phyloP scores from a whole-genome alignment of 129 eudicot genomes.

The Oenanthe sinensis region DNA sequence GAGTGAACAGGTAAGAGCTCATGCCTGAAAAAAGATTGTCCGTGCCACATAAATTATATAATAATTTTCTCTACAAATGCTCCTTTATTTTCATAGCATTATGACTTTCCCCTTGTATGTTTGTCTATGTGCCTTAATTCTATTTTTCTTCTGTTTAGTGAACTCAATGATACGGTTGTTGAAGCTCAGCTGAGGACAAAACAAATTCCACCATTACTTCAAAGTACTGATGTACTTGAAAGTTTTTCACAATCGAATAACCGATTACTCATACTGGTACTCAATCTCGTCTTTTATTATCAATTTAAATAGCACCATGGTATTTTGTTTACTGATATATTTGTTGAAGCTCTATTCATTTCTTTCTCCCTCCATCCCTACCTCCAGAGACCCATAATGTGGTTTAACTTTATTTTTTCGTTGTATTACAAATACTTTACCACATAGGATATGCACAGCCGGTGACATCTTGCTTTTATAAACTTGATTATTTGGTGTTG shows the following conservation, averaged over 20 bases:
- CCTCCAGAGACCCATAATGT: not conserved
- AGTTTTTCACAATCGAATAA: slow-evolving; percentile 46
- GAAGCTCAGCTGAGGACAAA: slow-evolving; percentile 73
- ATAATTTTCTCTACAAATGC: not conserved
- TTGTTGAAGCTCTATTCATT: not conserved
- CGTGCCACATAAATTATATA: not conserved
- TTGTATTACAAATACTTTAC: not conserved
- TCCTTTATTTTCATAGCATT: not conserved
- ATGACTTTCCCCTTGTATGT: not conserved
- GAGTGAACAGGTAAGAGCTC: not conserved
- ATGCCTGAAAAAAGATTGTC: not conserved
- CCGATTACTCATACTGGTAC: slow-evolving; percentile 81
- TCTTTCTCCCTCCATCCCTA: not conserved
- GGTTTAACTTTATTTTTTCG: not conserved
- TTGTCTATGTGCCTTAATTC: not conserved
- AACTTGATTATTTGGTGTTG: not conserved
- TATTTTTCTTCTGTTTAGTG: slow-evolving; percentile 30
- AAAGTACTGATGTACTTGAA: slow-evolving; percentile 32
- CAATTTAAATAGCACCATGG: not conserved
- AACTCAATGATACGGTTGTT: slow-evolving; percentile 71
- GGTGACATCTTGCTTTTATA: not conserved
- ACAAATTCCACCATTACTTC: slow-evolving; percentile 72
- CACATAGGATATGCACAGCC: not conserved
- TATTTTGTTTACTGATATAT: not conserved
- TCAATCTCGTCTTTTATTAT: not conserved